Evolutionary conservation across 257 asterid species (phyloP).

Genomic region (Nemophila menziesii): DNA sequence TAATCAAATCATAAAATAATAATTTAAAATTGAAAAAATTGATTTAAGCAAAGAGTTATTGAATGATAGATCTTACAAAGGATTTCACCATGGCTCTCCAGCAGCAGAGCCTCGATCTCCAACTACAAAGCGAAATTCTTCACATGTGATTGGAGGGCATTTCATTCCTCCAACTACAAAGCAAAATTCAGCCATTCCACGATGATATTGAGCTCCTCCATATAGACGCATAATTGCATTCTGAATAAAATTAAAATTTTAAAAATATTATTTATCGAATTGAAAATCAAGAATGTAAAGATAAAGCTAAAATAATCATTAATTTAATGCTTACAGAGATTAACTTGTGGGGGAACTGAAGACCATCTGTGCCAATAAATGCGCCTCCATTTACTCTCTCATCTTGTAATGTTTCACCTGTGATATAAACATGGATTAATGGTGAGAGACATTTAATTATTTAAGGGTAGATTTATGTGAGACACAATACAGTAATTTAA

Average conservation of each 20-base stretch:
- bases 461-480: too few species aligned
- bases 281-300: not conserved
- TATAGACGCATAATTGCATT: slow-evolving; percentile 98
- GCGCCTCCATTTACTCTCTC: slow-evolving; percentile 97
- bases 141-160: slow-evolving; percentile 93
- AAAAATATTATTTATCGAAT: not conserved
- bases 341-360: slow-evolving; percentile 84
- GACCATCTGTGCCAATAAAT: slow-evolving; percentile 77
- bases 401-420: slow-evolving; percentile 94
- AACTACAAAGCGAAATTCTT: too few species aligned
- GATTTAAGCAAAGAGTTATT: too few species aligned
- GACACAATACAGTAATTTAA: too few species aligned
- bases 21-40: too few species aligned
- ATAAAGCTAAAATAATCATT: too few species aligned
- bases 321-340: slow-evolving; percentile 63
- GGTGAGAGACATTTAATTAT: not conserved
- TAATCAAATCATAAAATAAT: too few species aligned
- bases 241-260: slow-evolving; percentile 34
- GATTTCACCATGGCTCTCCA: too few species aligned
- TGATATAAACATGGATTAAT: slow-evolving; percentile 13
- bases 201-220: slow-evolving; percentile 99
- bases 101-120: too few species aligned
- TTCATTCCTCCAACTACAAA: slow-evolving; percentile 90
- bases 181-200: slow-evolving; percentile 99
- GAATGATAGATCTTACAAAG: too few species aligned